Conservation (phyloP, 306 rosid species). For the Herpetospermum pedunculosum region DNA sequence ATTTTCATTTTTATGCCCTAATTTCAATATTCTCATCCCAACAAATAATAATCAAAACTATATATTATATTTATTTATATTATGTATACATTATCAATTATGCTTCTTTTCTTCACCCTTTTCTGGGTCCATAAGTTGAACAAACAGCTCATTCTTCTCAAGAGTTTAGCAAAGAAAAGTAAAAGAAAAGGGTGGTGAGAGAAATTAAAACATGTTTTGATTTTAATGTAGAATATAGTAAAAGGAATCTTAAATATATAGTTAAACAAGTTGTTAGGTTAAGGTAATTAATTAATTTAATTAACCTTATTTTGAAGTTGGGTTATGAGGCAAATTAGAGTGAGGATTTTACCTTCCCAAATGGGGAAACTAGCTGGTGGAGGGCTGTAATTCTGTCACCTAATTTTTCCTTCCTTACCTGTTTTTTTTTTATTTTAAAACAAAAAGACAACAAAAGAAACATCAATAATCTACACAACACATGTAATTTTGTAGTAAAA, state of each 20-base stretch:
- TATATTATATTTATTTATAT: not conserved
- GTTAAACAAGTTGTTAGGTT: not conserved
- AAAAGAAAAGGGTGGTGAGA: not conserved
- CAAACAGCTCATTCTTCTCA: not conserved
- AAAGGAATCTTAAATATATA: not conserved
- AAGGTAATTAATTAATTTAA: too few relatives aligned
- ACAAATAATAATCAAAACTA: not conserved
- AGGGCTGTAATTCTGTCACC: conserved; percentile 98
- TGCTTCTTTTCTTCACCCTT: too few relatives aligned
- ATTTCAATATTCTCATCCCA: not conserved
- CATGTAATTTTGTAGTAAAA: not conserved
- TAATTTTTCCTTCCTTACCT: conserved; percentile 99
- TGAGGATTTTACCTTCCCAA: conserved; percentile 97
- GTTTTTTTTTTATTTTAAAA: conserved; percentile 2
- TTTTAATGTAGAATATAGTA: not conserved
- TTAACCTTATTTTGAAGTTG: too few relatives aligned
- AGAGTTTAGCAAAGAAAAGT: not conserved
- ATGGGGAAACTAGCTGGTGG: conserved; percentile 98
- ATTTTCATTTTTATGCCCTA: not conserved
- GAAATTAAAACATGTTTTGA: not conserved
- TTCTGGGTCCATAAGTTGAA: not conserved
- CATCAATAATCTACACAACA: not conserved
- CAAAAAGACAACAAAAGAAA: conserved; percentile 5
- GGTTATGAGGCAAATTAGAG: not conserved
- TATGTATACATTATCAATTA: not conserved